Conservation (phyloP, 306 rosid species). For the Purshia tridentata region DNA sequence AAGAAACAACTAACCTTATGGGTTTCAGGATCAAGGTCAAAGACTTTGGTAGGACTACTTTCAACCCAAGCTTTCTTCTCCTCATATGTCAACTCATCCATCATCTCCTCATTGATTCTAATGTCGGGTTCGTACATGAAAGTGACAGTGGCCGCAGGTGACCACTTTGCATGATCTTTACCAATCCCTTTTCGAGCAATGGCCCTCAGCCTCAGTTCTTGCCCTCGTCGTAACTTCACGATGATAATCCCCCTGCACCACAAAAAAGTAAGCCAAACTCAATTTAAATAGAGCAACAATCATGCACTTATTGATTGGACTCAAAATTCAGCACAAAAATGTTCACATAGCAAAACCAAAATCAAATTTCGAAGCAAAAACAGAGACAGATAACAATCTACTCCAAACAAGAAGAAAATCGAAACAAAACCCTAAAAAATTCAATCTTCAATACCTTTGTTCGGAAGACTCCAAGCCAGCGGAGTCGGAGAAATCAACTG, state of each 20-base stretch:
- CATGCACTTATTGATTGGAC: neutral
- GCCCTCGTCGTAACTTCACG: slow-evolving; percentile 86
- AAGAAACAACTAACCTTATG: slow-evolving; percentile 60
- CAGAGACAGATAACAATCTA: neutral
- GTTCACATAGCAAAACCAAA: neutral
- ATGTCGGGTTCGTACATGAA: slow-evolving; percentile 95
- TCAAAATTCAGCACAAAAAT: neutral
- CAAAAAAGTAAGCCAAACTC: slow-evolving; percentile 2
- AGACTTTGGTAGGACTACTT: slow-evolving; percentile 85
- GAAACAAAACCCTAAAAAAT: neutral
- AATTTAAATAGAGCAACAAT: neutral
- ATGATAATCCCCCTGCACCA: slow-evolving; percentile 78
- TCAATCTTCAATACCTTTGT: slow-evolving; percentile 33
- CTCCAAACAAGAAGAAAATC: neutral
- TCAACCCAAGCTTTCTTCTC: slow-evolving; percentile 86
- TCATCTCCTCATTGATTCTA: slow-evolving; percentile 83
- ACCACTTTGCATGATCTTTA: slow-evolving; percentile 99
- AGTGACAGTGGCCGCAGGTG: slow-evolving; percentile 94
- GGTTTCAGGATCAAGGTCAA: slow-evolving; percentile 67
- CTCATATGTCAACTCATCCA: slow-evolving; percentile 76
- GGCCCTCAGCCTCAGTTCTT: slow-evolving; percentile 93
- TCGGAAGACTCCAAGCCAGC: slow-evolving; percentile 47
- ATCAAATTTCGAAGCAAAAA: too few relatives aligned
- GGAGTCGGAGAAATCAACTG: slow-evolving; percentile 76
- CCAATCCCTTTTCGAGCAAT: slow-evolving; percentile 97